These are phyloP conservation scores for Ambrosia trifida DNA, from an alignment of 129 eudicot genomes.

Conservation along the genomic window DNA sequence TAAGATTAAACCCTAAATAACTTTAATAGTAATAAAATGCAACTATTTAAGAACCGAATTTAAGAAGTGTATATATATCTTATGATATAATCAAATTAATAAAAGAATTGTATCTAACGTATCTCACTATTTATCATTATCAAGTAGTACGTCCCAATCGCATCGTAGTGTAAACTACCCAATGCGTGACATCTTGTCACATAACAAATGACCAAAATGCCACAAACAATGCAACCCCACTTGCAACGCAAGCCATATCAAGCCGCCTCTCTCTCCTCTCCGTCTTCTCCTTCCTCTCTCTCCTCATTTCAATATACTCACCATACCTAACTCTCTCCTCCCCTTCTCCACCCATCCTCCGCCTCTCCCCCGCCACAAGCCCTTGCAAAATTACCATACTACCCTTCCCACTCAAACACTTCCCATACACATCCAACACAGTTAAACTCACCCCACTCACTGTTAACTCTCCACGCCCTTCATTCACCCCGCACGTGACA, in stretches of 20 bases:
- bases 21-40: too few species aligned
- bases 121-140: slow-evolving; percentile 5
- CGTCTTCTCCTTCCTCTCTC: slow-evolving; percentile 29
- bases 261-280: slow-evolving; percentile 41
- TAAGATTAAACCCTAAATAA: too few species aligned
- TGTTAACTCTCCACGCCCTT: slow-evolving; percentile 23
- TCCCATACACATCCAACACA: slow-evolving; percentile 32
- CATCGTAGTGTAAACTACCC: background rate
- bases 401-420: slow-evolving; percentile 33
- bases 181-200: background rate
- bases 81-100: background rate
- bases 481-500: slow-evolving; percentile 30
- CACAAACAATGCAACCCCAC: slow-evolving; percentile 36
- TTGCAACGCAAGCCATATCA: slow-evolving; percentile 32
- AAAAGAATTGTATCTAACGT: background rate
- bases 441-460: slow-evolving; percentile 38
- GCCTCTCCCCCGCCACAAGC: background rate
- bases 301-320: slow-evolving; percentile 28
- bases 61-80: background rate
- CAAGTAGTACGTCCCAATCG: background rate
- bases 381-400: slow-evolving; percentile 38
- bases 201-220: slow-evolving; percentile 39
- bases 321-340: slow-evolving; percentile 21
- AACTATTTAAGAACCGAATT: too few species aligned
- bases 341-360: slow-evolving; percentile 18